Evolutionary conservation across 2,329 filamentous ascomycete species (phyloP).

Genomic region (Aspergillus fijiensis): DNA sequence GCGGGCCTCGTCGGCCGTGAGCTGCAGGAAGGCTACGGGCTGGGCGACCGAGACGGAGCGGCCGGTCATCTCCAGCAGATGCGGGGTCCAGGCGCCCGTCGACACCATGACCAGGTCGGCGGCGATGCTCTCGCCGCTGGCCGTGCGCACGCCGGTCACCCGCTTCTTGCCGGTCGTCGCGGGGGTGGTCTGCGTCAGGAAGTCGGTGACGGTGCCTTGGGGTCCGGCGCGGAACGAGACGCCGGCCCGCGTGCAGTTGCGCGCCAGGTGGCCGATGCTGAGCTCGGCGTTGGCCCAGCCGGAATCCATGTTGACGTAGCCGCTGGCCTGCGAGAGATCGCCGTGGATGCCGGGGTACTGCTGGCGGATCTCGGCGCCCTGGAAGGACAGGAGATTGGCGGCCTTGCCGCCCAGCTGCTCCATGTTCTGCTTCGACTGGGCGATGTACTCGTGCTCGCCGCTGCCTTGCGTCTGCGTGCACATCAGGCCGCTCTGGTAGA

Average conservation of each 20-base stretch:
- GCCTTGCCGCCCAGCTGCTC: slow-evolving; percentile 34
- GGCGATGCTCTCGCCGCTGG: slow-evolving; percentile 50
- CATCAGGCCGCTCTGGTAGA: slow-evolving; percentile 41
- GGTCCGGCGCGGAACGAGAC: slow-evolving; percentile 41
- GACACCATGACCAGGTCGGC: slow-evolving; percentile 78
- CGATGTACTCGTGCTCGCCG: slow-evolving; percentile 36
- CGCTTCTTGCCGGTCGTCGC: slow-evolving; percentile 1
- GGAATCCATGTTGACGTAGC: slow-evolving; percentile 49
- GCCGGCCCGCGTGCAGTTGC: slow-evolving; percentile 18
- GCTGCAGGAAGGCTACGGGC: slow-evolving; percentile 29
- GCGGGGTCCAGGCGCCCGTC: slow-evolving; percentile 81
- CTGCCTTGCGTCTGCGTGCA: slow-evolving; percentile 39
- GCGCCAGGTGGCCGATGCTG: not conserved
- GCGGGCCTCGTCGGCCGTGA: slow-evolving; percentile 31
- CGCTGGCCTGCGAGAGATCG: slow-evolving; percentile 37
- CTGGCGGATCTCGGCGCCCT: slow-evolving; percentile 32
- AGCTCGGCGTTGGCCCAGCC: slow-evolving; percentile 47
- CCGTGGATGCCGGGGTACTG: slow-evolving; percentile 38
- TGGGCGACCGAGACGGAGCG: slow-evolving; percentile 45
- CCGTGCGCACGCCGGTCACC: slow-evolving; percentile 52
- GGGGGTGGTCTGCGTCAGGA: slow-evolving; percentile 28
- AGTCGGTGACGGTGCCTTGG: slow-evolving; percentile 38
- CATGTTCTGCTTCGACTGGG: slow-evolving; percentile 44
- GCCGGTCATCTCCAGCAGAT: slow-evolving; percentile 73
- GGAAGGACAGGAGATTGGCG: slow-evolving; percentile 35